Percentiles rank a stretch among this genome's conserved stretches.
These are phyloP conservation scores for Phytophthora hybrid DNA, from an alignment of 352 stramenopile genomes.

Conservation along the genomic window DNA sequence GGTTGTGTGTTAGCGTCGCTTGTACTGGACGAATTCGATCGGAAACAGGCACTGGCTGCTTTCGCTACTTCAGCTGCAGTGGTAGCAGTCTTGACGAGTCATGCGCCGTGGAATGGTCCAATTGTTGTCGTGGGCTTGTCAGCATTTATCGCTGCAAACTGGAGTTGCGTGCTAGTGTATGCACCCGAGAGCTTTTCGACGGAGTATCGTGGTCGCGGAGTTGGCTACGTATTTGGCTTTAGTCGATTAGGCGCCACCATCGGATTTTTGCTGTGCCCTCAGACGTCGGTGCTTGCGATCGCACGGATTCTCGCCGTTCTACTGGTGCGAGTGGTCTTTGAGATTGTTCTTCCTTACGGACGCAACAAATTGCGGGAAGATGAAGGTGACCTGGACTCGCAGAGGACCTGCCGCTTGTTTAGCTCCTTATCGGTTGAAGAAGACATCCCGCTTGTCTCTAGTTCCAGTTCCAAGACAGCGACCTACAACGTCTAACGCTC, in stretches of 20 bases:
- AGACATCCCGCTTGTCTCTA: not conserved
- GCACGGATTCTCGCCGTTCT: constrained; percentile 28
- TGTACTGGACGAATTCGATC: constrained; percentile 20
- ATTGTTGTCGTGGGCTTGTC: constrained; percentile 22
- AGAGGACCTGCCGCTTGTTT: not conserved
- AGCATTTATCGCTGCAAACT: constrained; percentile 24
- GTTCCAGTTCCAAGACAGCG: not conserved
- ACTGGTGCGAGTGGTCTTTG: constrained; percentile 13
- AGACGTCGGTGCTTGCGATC: constrained; percentile 27
- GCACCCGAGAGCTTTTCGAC: constrained; percentile 23
- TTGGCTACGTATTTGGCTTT: constrained; percentile 31
- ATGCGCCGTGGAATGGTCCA: constrained; percentile 21
- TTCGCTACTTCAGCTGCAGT: constrained; percentile 10
- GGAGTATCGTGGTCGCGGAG: constrained; percentile 17
- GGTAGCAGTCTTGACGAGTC: constrained; percentile 10
- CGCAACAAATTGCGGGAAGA: not conserved
- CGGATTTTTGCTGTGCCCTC: constrained; percentile 31
- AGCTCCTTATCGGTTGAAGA: not conserved
- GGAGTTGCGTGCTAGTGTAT: constrained; percentile 33
- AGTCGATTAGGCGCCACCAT: constrained; percentile 22
- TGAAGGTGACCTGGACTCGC: not conserved
- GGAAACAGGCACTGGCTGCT: constrained; percentile 12
- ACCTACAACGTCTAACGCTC: not conserved
- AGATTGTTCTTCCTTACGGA: constrained; percentile 1
- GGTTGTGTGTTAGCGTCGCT: constrained; percentile 25